A percentile compares a stretch with the other conserved stretches of the same genome.
phyloP scores from a whole-genome alignment of 1,284 basidiomycete genomes.

The Rhodofomes roseus region DNA sequence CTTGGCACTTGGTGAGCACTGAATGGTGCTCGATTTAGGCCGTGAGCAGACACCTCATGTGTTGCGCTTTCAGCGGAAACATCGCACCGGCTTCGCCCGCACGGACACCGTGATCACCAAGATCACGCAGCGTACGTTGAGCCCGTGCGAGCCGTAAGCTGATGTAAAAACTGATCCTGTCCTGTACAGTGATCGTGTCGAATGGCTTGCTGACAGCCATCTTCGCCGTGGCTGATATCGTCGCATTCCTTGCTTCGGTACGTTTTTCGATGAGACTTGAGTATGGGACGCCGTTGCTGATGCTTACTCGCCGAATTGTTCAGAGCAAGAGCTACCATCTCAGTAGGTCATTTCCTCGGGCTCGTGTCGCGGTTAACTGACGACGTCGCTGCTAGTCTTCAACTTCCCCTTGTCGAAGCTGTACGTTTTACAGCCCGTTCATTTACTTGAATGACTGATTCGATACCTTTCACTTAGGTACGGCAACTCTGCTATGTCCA shows the following conservation, averaged over 20 bases:
- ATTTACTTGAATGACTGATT: too few species aligned
- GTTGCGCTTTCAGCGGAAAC: neutral
- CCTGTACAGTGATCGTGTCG: constrained; percentile 2
- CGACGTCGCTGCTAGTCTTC: neutral
- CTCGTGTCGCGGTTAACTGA: neutral
- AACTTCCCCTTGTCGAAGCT: constrained; percentile 2
- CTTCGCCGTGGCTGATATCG: constrained; percentile 5
- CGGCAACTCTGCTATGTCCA: constrained; percentile 7
- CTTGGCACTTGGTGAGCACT: constrained; percentile 6
- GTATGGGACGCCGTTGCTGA: neutral
- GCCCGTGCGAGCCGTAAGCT: neutral
- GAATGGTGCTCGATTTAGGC: too few species aligned
- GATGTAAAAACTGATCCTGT: neutral
- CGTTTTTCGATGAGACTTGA: neutral
- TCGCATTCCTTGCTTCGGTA: constrained; percentile 1
- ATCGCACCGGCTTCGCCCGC: constrained; percentile 3
- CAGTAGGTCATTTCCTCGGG: neutral
- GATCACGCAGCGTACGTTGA: constrained; percentile 1
- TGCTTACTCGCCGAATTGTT: neutral
- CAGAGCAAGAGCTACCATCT: constrained; percentile 1
- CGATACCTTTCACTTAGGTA: neutral
- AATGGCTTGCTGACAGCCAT: constrained; percentile 5
- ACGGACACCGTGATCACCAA: constrained; percentile 2
- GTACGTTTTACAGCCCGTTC: constrained; percentile 1
- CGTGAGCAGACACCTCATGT: neutral